A percentile compares a stretch with the other conserved stretches of the same genome.
phyloP scores from a whole-genome alignment of 495 filamentous ascomycete species.

The Baudoinia panamericana region DNA sequence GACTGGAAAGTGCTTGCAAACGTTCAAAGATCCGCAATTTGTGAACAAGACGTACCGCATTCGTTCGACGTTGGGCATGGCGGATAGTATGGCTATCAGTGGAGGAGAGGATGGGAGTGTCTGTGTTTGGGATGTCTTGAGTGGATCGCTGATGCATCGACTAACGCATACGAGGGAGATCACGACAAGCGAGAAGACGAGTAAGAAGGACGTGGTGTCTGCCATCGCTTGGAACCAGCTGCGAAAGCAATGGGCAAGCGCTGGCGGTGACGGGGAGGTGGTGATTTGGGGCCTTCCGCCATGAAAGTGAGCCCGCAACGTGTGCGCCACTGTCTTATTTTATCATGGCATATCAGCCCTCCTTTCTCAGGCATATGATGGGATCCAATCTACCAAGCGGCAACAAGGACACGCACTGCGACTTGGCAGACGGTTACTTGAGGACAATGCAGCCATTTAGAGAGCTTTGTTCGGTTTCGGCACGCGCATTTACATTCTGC shows the following conservation, averaged over 20 bases:
- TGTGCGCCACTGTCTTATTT: too few species aligned
- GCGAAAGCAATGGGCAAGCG: conserved; percentile 52
- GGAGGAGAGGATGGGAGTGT: conserved; percentile 73
- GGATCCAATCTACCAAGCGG: too few species aligned
- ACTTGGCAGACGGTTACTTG: too few species aligned
- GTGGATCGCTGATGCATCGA: conserved; percentile 45
- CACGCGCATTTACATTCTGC: too few species aligned
- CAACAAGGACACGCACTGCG: too few species aligned
- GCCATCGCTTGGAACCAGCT: conserved; percentile 60
- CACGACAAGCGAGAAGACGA: conserved; percentile 44
- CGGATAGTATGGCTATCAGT: conserved; percentile 64
- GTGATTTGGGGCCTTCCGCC: conserved; percentile 18
- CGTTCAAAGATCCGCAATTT: conserved; percentile 38
- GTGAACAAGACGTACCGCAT: conserved; percentile 26
- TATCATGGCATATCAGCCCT: too few species aligned
- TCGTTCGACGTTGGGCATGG: conserved; percentile 28
- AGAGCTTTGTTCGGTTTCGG: too few species aligned
- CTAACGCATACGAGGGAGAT: conserved; percentile 25
- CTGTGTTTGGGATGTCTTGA: conserved; percentile 83
- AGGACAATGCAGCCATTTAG: too few species aligned
- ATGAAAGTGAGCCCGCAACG: too few species aligned
- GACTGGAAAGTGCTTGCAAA: conserved; percentile 59
- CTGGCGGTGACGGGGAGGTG: conserved; percentile 45
- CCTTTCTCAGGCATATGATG: too few species aligned
- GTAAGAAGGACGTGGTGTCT: conserved; percentile 40